Percentiles rank a stretch among this genome's conserved stretches.
Evolutionary conservation across 257 asterid species (phyloP).

Genomic region (Plectranthus barbatus): DNA sequence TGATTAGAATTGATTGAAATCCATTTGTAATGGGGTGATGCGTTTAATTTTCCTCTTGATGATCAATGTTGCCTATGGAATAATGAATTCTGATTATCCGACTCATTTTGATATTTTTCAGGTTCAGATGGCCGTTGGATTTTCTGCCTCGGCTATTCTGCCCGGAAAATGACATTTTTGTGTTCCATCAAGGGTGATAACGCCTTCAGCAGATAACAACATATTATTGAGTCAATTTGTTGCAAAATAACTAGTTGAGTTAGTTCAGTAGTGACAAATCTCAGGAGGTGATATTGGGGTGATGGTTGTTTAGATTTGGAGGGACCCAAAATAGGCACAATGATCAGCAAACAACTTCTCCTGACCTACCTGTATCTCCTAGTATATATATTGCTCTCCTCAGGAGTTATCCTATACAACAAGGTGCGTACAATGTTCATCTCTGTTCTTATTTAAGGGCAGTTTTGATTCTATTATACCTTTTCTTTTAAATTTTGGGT

Average conservation of each 20-base stretch:
- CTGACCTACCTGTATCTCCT: slow-evolving; percentile 79
- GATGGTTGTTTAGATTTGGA: slow-evolving; percentile 24
- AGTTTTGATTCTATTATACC: no score
- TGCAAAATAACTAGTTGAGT: slow-evolving; percentile 6
- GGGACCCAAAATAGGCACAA: slow-evolving; percentile 25
- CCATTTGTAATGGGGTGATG: neutral
- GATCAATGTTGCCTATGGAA: neutral
- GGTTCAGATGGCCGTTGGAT: slow-evolving; percentile 16
- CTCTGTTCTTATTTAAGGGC: neutral
- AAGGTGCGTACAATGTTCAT: slow-evolving; percentile 42
- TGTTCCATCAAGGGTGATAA: slow-evolving; percentile 12
- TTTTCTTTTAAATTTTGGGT: neutral
- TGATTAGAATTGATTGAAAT: neutral
- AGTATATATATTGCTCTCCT: slow-evolving; percentile 68
- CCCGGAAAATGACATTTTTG: slow-evolving; percentile 15
- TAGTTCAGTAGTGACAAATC: slow-evolving; percentile 3
- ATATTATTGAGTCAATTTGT: slow-evolving; percentile 16
- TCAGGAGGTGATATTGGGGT: slow-evolving; percentile 22
- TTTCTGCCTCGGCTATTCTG: slow-evolving; percentile 14
- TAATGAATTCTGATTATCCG: neutral
- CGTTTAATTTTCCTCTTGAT: neutral
- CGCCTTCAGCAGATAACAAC: slow-evolving; percentile 14
- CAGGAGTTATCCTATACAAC: slow-evolving; percentile 91
- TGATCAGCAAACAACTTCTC: slow-evolving; percentile 75
- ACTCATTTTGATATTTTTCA: slow-evolving; percentile 16